phyloP scores from a whole-genome alignment of 1,139 yeast species.

The Geotrichum citri-aurantii region DNA sequence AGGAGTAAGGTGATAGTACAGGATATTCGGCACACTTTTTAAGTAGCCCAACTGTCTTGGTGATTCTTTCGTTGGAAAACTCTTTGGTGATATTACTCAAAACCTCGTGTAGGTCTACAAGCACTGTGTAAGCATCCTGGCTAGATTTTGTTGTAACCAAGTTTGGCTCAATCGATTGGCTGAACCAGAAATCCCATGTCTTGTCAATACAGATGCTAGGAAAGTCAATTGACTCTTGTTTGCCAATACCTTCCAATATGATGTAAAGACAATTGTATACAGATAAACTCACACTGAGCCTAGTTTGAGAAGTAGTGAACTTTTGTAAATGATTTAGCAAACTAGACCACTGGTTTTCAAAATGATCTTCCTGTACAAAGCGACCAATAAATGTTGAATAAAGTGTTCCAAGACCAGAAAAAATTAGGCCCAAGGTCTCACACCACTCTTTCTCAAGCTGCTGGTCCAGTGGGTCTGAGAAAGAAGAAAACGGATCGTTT shows the following conservation, averaged over 20 bases:
- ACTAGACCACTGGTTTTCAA: conserved; percentile 44
- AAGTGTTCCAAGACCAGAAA: conserved; percentile 54
- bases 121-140: conserved; percentile 29
- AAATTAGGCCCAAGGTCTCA: conserved; percentile 52
- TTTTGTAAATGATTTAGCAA: conserved; percentile 46
- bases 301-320: conserved; percentile 37
- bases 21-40: conserved; percentile 27
- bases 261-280: conserved; percentile 50
- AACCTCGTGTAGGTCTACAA: conserved; percentile 29
- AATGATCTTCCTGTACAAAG: conserved; percentile 28
- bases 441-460: conserved; percentile 42
- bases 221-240: conserved; percentile 21
- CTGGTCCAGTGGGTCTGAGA: conserved; percentile 12
- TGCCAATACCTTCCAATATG: conserved; percentile 39
- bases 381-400: conserved; percentile 43
- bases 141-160: conserved; percentile 20
- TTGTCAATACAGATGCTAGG: conserved; percentile 40
- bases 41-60: conserved; percentile 23
- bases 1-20: conserved; percentile 30
- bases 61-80: conserved; percentile 20
- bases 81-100: conserved; percentile 21
- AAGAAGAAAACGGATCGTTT: conserved; percentile 24
- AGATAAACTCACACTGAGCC: conserved; percentile 46
- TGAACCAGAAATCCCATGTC: conserved; percentile 60
- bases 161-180: conserved; percentile 39